Evolutionary conservation across 129 eudicot genomes (phyloP).

Genomic region (Arctium minus): DNA sequence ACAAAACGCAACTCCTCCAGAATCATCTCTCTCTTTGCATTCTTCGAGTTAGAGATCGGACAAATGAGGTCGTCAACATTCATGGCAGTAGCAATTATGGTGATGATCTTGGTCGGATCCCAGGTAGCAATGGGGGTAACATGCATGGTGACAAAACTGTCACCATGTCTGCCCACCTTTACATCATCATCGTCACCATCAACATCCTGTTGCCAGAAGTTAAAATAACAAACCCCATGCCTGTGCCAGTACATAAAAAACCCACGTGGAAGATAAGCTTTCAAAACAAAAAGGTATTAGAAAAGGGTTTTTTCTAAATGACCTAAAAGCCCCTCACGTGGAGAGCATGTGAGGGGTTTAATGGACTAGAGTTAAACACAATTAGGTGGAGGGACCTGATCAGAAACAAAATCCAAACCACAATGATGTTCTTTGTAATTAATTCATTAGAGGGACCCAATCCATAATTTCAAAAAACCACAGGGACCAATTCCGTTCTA

Average conservation of each 20-base stretch:
- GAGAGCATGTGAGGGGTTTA: too few species aligned
- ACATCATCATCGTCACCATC: constrained; percentile 30
- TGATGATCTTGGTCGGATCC: constrained; percentile 12
- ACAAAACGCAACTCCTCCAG: not conserved
- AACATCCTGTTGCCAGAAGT: constrained; percentile 35
- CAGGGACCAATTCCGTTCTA: too few species aligned
- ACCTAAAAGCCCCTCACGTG: too few species aligned
- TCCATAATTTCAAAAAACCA: too few species aligned
- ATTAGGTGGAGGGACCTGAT: too few species aligned
- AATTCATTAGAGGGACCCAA: too few species aligned
- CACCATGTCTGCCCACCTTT: constrained; percentile 38
- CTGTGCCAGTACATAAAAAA: constrained; percentile 50
- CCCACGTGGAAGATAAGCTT: constrained; percentile 2
- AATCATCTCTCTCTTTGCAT: not conserved
- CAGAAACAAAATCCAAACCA: too few species aligned
- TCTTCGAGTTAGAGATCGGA: not conserved
- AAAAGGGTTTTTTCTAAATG: too few species aligned
- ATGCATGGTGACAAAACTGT: constrained; percentile 20
- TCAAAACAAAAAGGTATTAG: too few species aligned
- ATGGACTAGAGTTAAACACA: too few species aligned
- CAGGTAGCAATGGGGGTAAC: constrained; percentile 22
- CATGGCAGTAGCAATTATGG: not conserved
- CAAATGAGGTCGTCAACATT: not conserved
- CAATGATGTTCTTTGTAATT: too few species aligned
- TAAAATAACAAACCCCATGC: constrained; percentile 54